Evolutionary conservation across 176 grass and related monocot genomes (phyloP), one percentile per base, ranked within the genome.

Genomic region (Rhynchospora pubera): DNA sequence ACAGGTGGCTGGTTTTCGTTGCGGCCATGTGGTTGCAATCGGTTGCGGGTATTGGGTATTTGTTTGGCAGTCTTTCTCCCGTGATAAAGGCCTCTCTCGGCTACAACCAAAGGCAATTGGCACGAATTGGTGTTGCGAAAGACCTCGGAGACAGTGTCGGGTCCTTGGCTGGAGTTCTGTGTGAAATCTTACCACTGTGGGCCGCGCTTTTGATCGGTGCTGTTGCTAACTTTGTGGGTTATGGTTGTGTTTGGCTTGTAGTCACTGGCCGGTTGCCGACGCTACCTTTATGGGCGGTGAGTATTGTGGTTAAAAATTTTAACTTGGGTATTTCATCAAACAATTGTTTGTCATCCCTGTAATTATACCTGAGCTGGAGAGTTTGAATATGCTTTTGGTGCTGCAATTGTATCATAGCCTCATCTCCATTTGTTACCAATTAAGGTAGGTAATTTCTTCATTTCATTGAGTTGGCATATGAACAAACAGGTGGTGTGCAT

Each of bases 21-120:
- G 91, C 90, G 12, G 90, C 94, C 83, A 94, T 97, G 94, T 97
- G 94, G 94, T 78, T 97, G 84, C 94, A 97, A 56, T 92, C 94
- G 43, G 89, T 97, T 53, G 94, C 91, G 0, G 94, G 94, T 13
- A 90, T 97, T 63, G 91, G 94, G 3, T 97, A 97, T 81, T 86
- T 97, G 46, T 97, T 97, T 70, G 94, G 94, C 60, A 84, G 88
- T 78, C 86, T 97, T 57, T 97, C 94, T 65, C 94, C 94, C 2
- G 85, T 92, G 46, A 75, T 97, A 55, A 97, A 97, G 90, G 74
- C 23, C 9, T 76, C 89, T 11, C 83, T 97, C 11, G 94, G 94
- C 14, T 97, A 97, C 89, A 94, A 97, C 86, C 94, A 97, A 85
- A 87, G 91, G 22, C 88, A 94, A 84, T 87, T 94, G 75, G 94